A percentile compares a stretch with the other conserved stretches of the same genome.
These are phyloP conservation scores for Leavenworthia alabamica DNA, from an alignment of 345 rosid species.

Conservation along the genomic window DNA sequence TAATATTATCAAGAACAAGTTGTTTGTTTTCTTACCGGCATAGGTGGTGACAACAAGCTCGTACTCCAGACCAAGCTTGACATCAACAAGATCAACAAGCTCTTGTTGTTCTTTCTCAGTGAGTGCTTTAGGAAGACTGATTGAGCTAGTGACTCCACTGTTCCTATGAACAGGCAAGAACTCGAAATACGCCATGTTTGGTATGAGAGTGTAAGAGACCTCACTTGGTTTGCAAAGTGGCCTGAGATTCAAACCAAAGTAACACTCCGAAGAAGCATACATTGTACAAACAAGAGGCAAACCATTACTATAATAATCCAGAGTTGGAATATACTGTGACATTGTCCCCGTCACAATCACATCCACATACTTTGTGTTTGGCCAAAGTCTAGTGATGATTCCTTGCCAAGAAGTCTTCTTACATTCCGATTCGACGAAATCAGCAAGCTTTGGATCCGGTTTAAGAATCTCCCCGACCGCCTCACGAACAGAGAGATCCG, in stretches of 20 bases:
- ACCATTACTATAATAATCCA: conserved; percentile 79
- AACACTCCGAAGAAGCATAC: conserved; percentile 98
- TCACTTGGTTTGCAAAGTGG: conserved; percentile 84
- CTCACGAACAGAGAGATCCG: conserved; percentile 49
- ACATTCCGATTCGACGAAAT: conserved; percentile 49
- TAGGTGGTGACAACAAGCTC: conserved; percentile 98
- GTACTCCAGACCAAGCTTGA: conserved; percentile 86
- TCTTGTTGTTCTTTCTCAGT: conserved; percentile 77
- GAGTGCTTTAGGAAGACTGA: conserved; percentile 58
- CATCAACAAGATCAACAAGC: conserved; percentile 86
- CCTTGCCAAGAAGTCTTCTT: conserved; percentile 58
- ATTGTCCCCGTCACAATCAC: conserved; percentile 97
- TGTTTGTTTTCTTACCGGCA: conserved; percentile 49
- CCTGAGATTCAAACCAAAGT: conserved; percentile 79
- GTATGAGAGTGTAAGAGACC: conserved; percentile 82
- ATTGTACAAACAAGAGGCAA: conserved; percentile 91
- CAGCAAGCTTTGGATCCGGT: conserved; percentile 58
- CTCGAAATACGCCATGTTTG: conserved; percentile 92
- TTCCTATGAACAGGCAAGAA: conserved; percentile 77
- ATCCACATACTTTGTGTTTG: conserved; percentile 80
- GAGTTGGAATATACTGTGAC: conserved; percentile 95
- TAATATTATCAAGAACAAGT: neutral
- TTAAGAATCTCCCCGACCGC: conserved; percentile 55
- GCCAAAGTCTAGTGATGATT: conserved; percentile 72
- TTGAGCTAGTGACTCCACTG: conserved; percentile 53